Base-by-base conservation (phyloP, 2,329 filamentous ascomycete genomes). In the Botrytis byssoidea region DNA sequence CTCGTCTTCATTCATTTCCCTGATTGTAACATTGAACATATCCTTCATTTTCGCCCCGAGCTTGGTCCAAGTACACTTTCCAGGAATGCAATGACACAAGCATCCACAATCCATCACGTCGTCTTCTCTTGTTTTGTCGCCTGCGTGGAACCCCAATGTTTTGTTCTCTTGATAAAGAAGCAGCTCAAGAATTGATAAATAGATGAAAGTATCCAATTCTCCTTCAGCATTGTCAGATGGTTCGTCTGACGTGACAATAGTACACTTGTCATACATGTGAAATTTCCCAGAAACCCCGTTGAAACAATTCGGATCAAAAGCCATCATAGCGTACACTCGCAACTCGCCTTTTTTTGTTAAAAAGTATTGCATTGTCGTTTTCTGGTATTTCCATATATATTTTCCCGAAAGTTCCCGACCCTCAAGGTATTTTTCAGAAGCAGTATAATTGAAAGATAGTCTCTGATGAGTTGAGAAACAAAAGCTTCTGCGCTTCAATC, bases 401-500 rank as follows among this genome's bases (percentile, higher is more conserved):
- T 51, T 29, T 14, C 65, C 65, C 1, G 46, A 55, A 12, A 68
- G 35, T 37, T 40, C n/a, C 51, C 46, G 44, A 25, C 29, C 32
- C 25, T 35, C 14, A 37, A 16, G 51, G 3, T 57, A 32, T 57
- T 57, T 57, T 29, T 57, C 32, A 29, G 61, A n/a, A n/a, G 64
- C 44, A 66, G 35, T 9, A 51, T 66, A 66, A 16, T 66, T 51
- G 32, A 66, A 66, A 22, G 44, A 66, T 48, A 66, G 14, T 48
- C 32, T 48, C 29, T 66, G n/a, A 25, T 44, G 42, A 48, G 29
- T 42, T 25, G 35, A 63, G 16, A 63, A 63, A 42, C 60, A 40
- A 16, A 25, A 63, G 16, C 18, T 63, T n/a, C 22, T 18, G 22
- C 37, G 60, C 60, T 63, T 63, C 22, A 63, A n/a, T n/a, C 25